phyloP scores from a whole-genome alignment of 2,329 filamentous ascomycete species.

The Acephala macrosclerotiorum region DNA sequence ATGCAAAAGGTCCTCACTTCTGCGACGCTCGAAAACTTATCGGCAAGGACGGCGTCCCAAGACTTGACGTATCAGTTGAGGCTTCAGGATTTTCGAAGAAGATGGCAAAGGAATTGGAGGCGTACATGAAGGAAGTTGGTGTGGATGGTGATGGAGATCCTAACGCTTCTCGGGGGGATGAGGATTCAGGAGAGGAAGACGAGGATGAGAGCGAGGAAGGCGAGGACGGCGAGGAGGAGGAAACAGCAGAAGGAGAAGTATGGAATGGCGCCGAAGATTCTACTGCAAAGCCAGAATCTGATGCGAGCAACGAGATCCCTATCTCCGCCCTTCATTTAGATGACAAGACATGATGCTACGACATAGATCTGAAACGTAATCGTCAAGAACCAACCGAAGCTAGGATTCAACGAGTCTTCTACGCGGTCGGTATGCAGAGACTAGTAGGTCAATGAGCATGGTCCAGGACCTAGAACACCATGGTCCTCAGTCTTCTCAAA shows the following conservation, averaged over 20 bases:
- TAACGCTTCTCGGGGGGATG: slow-evolving; percentile 40
- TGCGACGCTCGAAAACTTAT: slow-evolving; percentile 80
- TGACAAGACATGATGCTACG: slow-evolving; percentile 41
- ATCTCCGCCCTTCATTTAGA: slow-evolving; percentile 37
- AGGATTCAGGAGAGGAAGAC: slow-evolving; percentile 49
- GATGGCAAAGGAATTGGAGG: slow-evolving; percentile 93
- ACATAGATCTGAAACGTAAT: not conserved
- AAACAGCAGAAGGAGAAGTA: slow-evolving; percentile 28
- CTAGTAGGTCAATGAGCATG: not conserved
- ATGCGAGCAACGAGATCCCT: slow-evolving; percentile 26
- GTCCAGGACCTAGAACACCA: not conserved
- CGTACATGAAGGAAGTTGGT: slow-evolving; percentile 80
- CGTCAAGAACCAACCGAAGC: not conserved
- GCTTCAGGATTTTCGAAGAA: slow-evolving; percentile 97
- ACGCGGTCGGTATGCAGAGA: not conserved
- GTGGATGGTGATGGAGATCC: slow-evolving; percentile 54
- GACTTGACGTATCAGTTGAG: slow-evolving; percentile 87
- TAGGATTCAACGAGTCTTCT: not conserved
- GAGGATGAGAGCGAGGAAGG: slow-evolving; percentile 45
- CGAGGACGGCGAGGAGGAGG: slow-evolving; percentile 43
- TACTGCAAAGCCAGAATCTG: slow-evolving; percentile 5
- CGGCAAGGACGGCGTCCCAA: slow-evolving; percentile 67
- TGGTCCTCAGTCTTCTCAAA: too few species aligned
- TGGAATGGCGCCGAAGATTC: not conserved
- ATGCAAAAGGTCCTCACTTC: slow-evolving; percentile 85